Base-by-base conservation (phyloP, 352 stramenopile genomes). In the Pseudoperonospora humuli region DNA sequence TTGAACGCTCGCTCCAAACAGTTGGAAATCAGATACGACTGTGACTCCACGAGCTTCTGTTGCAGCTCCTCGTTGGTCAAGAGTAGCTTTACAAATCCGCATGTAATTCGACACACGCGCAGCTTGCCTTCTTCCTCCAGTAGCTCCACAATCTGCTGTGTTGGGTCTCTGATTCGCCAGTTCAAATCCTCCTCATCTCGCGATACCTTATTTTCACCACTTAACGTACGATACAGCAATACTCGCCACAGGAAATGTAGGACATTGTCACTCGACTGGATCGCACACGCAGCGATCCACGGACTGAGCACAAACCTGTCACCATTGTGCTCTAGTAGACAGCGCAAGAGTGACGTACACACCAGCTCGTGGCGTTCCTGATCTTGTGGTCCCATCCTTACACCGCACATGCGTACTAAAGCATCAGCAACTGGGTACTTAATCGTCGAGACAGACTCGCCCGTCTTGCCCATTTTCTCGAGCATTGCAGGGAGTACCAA, bases 381-480 rank as follows among this genome's bases (percentile, higher is more conserved):
- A 10, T 23, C 41, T 42, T 51, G 61, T 37, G 35, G 37, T n/a
- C 24, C 25, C 27, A 27, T 62, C 27, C 32, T 44, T 14, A 48
- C 37, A n/a, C 24, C 28, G 19, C 75, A 83, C 32, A 55, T 68
- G 8, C 62, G 57, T n/a, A 59, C 57, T 20, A 93, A 70, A 0
- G 75, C 61, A 24, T 86, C 67, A 31, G 85, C 54, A 17, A 93
- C 61, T 2, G 82, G 79, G 27, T 87, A 84, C 37, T 82, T 86
- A 2, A 50, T 59, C 9, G 63, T 57, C 7, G 60, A 78, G 10
- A 75, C 66, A 0, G 72, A 84, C 27, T 87, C 77, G 7, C 71
- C 67, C 0, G 58, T 48, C 45, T 88, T 88, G 36, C 57, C 58
- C 25, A 89, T 64, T 46, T 85, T 86, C 27, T 86, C 64, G n/a